A percentile compares a stretch with the other conserved stretches of the same genome.
These are phyloP conservation scores for Artemisia annua DNA, from an alignment of 129 eudicot genomes.

Conservation along the genomic window DNA sequence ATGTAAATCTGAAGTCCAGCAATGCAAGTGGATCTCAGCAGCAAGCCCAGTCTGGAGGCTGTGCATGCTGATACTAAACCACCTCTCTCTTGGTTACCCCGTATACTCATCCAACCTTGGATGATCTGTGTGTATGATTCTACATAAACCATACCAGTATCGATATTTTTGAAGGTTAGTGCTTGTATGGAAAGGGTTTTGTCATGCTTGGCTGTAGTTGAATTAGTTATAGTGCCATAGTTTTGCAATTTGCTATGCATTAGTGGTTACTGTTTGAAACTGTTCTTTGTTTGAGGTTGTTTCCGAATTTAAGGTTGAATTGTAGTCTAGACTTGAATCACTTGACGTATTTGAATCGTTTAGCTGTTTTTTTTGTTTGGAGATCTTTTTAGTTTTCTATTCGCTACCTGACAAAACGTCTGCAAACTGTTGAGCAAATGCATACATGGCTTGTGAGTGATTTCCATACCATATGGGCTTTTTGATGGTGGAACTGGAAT, in stretches of 20 bases:
- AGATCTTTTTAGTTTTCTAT: too few species aligned
- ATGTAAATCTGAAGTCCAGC: conserved; percentile 72
- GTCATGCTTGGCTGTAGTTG: background rate
- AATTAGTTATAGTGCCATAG: background rate
- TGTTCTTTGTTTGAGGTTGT: background rate
- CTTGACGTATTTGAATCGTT: too few species aligned
- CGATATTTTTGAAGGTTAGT: conserved; percentile 23
- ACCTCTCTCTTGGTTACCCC: background rate
- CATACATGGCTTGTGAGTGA: too few species aligned
- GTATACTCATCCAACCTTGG: background rate
- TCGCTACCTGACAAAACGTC: too few species aligned
- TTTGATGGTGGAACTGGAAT: too few species aligned
- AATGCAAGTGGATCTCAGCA: conserved; percentile 61
- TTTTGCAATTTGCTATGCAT: conserved; percentile 2
- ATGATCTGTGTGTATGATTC: conserved; percentile 1
- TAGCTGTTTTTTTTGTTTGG: too few species aligned
- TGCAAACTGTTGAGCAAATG: too few species aligned
- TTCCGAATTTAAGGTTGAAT: background rate
- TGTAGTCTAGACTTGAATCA: background rate
- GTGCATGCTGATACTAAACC: conserved; percentile 51
- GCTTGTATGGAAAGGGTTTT: conserved; percentile 4
- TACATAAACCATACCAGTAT: conserved; percentile 8
- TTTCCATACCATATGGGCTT: too few species aligned
- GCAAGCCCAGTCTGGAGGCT: conserved; percentile 67
- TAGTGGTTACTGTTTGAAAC: conserved; percentile 6